Percentiles rank a stretch among this genome's conserved stretches.
phyloP scores from a whole-genome alignment of 768 basidiomycete species.

The Boletus rubescentipes region DNA sequence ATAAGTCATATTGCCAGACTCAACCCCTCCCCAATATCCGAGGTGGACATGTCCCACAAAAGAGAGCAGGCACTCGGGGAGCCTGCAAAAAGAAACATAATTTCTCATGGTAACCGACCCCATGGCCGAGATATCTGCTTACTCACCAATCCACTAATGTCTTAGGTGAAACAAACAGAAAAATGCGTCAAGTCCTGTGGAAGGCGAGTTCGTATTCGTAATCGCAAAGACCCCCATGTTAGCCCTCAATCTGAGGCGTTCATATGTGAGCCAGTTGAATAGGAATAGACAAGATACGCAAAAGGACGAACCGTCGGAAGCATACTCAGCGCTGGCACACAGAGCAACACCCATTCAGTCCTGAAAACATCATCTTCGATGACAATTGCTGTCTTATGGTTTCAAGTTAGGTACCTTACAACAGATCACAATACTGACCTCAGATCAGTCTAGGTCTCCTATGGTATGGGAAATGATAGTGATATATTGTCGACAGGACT shows the following conservation, averaged over 20 bases:
- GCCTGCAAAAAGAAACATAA: constrained; percentile 33
- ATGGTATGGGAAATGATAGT: too few species aligned
- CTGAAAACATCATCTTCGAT: too few species aligned
- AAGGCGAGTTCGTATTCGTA: constrained; percentile 28
- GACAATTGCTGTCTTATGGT: too few species aligned
- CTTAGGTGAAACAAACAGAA: not conserved
- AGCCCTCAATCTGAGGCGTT: constrained; percentile 9
- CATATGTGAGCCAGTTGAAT: not conserved
- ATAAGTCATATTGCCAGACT: too few species aligned
- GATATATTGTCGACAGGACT: too few species aligned
- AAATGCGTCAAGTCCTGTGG: too few species aligned
- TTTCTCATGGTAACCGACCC: not conserved
- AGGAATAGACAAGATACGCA: not conserved
- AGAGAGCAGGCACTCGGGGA: constrained; percentile 49
- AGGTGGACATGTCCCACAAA: constrained; percentile 39
- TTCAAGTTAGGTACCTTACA: too few species aligned
- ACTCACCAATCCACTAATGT: constrained; percentile 22
- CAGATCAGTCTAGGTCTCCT: too few species aligned
- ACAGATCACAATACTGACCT: too few species aligned
- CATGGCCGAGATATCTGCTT: not conserved
- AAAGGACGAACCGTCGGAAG: constrained; percentile 36
- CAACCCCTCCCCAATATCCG: too few species aligned
- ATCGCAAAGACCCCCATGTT: constrained; percentile 49
- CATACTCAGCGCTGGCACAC: too few species aligned
- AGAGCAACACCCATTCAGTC: too few species aligned